A percentile compares a stretch with the other conserved stretches of the same genome.
Conservation (phyloP, 192 early-diverging fungal genomes). For the Coemansia sp. region DNA sequence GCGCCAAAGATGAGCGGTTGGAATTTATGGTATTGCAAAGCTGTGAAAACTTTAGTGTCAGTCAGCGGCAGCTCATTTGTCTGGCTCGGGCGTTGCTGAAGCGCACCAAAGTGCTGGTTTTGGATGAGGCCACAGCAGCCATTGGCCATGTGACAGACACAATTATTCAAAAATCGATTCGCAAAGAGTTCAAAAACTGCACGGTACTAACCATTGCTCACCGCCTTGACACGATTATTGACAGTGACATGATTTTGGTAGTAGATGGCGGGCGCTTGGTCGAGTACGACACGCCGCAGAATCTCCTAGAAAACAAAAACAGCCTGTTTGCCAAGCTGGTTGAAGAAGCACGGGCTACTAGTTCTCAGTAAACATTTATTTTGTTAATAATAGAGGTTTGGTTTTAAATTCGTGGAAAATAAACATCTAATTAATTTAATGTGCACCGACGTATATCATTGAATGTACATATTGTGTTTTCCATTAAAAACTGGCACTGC, state of each 20-base stretch:
- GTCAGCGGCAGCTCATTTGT: conserved; percentile 79
- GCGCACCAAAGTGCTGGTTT: conserved; percentile 68
- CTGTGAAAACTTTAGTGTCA: conserved; percentile 82
- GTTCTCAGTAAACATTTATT: neutral
- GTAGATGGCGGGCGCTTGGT: conserved; percentile 69
- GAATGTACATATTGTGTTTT: too few relatives aligned
- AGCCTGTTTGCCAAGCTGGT: conserved; percentile 64
- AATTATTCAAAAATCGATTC: conserved; percentile 74
- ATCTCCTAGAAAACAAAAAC: conserved; percentile 35
- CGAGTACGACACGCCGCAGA: conserved; percentile 68
- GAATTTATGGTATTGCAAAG: conserved; percentile 70
- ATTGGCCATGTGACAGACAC: conserved; percentile 63
- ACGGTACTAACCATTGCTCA: conserved; percentile 84
- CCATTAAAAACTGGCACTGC: too few relatives aligned
- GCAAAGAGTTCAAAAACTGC: conserved; percentile 67
- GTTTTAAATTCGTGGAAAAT: too few relatives aligned
- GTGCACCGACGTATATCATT: too few relatives aligned
- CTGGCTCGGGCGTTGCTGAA: conserved; percentile 69
- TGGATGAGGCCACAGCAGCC: conserved; percentile 88
- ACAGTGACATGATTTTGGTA: conserved; percentile 74
- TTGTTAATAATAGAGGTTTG: too few relatives aligned
- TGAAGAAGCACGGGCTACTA: conserved; percentile 57
- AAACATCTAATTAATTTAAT: too few relatives aligned
- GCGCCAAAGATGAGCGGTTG: conserved; percentile 63
- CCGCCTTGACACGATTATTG: conserved; percentile 76